Conservation (phyloP, 2,329 filamentous ascomycete genomes). For the Colletotrichum sp. region DNA sequence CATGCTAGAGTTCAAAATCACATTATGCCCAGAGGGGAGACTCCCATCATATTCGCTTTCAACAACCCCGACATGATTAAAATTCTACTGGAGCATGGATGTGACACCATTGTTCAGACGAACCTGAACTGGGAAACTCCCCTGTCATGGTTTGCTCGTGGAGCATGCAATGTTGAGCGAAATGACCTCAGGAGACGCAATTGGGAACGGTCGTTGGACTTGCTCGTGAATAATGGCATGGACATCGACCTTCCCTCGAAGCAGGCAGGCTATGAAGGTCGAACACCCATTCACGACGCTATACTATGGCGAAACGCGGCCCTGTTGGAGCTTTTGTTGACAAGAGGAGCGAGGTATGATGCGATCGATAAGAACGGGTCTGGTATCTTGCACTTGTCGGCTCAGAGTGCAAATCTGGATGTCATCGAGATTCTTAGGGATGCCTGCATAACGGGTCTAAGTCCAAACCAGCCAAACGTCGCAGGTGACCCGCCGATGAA, state of each 20-base stretch:
- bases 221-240: not conserved
- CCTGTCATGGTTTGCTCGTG: not conserved
- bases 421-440: not conserved
- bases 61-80: not conserved
- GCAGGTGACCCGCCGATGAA: conserved; percentile 5
- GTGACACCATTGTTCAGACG: not conserved
- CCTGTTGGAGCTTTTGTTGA: not conserved
- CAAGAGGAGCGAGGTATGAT: not conserved
- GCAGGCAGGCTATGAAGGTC: not conserved
- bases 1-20: not conserved
- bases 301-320: not conserved
- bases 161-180: not conserved
- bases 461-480: not conserved
- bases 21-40: not conserved
- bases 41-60: not conserved
- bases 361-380: not conserved
- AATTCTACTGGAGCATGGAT: not conserved
- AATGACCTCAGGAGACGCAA: not conserved
- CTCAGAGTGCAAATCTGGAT: not conserved
- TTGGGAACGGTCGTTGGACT: not conserved
- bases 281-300: not conserved
- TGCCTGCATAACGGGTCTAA: not conserved
- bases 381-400: not conserved
- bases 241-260: not conserved
- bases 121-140: not conserved